Conservation (phyloP, 2,329 filamentous ascomycete genomes). For the Ophiostoma montium region DNA sequence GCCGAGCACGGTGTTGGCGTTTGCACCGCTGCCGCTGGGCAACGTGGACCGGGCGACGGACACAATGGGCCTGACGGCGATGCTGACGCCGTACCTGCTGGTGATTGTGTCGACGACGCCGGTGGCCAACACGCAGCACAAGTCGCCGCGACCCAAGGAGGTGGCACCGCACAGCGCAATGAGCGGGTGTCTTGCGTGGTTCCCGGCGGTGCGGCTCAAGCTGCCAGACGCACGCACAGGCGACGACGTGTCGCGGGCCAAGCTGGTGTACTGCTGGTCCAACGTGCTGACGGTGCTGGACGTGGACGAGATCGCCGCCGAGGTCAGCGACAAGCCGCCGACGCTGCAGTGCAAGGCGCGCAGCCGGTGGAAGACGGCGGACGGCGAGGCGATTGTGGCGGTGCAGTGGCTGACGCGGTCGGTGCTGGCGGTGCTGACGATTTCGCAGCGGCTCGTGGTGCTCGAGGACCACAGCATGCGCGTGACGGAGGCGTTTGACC, state of each 20-base stretch:
- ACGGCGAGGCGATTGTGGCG: conserved; percentile 88
- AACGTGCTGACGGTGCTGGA: conserved; percentile 93
- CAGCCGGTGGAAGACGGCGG: conserved; percentile 82
- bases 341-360: conserved; percentile 67
- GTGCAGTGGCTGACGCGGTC: conserved; percentile 95
- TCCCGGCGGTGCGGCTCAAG: conserved; percentile 88
- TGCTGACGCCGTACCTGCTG: conserved; percentile 87
- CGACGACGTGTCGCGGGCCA: conserved; percentile 61
- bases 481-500: conserved; percentile 87
- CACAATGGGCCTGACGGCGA: conserved; percentile 76
- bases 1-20: conserved; percentile 87
- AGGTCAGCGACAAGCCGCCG: conserved; percentile 61
- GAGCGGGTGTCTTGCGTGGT: conserved; percentile 93
- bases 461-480: conserved; percentile 73
- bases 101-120: conserved; percentile 97
- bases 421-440: conserved; percentile 79
- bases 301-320: conserved; percentile 55
- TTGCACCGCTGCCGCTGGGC: conserved; percentile 80
- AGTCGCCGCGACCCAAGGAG: conserved; percentile 81
- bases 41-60: conserved; percentile 86
- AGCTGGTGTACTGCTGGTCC: conserved; percentile 96
- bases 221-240: conserved; percentile 51
- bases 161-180: conserved; percentile 79
- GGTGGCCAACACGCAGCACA: conserved; percentile 90
- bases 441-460: conserved; percentile 85